Conservation (phyloP, 306 rosid genomes). For the Acacia melanoxylon region DNA sequence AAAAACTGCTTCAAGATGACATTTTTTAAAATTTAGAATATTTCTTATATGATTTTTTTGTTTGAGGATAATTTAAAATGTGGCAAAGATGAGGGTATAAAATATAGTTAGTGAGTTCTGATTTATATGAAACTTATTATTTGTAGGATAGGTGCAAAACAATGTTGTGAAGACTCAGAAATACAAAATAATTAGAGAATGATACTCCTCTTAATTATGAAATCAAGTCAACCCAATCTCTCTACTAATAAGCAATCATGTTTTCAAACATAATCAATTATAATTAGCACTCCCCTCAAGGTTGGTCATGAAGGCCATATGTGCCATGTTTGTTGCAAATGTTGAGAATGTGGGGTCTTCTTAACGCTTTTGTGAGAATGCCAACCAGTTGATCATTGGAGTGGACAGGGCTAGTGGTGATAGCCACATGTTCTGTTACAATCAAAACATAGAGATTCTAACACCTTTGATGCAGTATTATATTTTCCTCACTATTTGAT, state of each 20-base stretch:
- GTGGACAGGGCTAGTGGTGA: neutral
- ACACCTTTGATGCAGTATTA: too few species aligned
- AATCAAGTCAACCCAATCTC: neutral
- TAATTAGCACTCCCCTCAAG: neutral
- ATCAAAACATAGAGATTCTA: too few species aligned
- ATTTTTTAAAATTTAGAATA: neutral
- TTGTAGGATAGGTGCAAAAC: neutral
- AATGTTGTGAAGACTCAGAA: neutral
- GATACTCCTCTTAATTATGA: neutral
- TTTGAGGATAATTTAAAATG: neutral
- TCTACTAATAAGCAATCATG: neutral
- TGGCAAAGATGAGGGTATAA: neutral
- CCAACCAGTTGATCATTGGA: neutral
- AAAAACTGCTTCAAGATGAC: neutral
- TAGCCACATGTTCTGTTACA: neutral
- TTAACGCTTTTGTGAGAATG: neutral
- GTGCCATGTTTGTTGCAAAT: neutral
- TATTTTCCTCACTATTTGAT: too few species aligned
- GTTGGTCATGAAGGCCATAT: neutral
- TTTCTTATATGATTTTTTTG: neutral
- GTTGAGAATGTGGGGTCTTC: neutral
- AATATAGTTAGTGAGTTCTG: neutral
- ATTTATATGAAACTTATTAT: neutral
- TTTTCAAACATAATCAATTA: neutral
- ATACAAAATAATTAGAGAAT: neutral